These are phyloP conservation scores for Pythium aristosporum DNA, from an alignment of 352 stramenopile species.

Conservation along the genomic window DNA sequence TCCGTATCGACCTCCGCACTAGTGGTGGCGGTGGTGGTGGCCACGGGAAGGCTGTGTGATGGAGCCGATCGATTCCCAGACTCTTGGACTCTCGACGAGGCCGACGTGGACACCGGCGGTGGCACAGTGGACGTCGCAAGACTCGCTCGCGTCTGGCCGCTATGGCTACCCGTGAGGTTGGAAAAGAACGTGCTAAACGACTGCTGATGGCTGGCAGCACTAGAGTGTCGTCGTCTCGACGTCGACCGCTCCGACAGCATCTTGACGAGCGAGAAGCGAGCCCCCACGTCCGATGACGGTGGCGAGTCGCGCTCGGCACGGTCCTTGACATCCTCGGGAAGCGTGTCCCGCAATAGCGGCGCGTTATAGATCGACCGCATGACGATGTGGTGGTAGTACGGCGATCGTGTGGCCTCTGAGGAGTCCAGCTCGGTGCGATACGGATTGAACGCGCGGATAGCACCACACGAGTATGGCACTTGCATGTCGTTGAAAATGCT, in stretches of 20 bases:
- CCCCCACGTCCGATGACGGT: constrained; percentile 7
- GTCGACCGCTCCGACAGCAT: constrained; percentile 9
- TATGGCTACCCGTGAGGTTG: constrained; percentile 10
- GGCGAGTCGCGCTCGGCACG: constrained; percentile 20
- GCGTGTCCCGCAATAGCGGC: constrained; percentile 56
- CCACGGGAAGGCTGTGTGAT: neutral
- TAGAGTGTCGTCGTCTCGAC: neutral
- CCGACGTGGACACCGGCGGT: neutral
- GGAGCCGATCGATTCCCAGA: neutral
- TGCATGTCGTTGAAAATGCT: constrained; percentile 83
- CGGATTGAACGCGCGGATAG: constrained; percentile 79
- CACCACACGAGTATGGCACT: constrained; percentile 73
- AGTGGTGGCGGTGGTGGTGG: neutral
- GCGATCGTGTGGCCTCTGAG: constrained; percentile 43
- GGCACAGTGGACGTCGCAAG: neutral
- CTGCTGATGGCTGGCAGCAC: neutral
- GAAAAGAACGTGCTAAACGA: constrained; percentile 18
- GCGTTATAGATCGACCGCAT: constrained; percentile 55
- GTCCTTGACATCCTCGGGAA: constrained; percentile 45
- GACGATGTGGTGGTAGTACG: constrained; percentile 71
- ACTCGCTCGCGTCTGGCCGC: neutral
- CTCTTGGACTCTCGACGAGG: neutral
- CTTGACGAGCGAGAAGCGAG: constrained; percentile 29
- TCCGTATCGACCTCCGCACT: neutral
- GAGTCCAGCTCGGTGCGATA: constrained; percentile 48